phyloP scores from a whole-genome alignment of 441 rosid species.

The Omphalea diandra region DNA sequence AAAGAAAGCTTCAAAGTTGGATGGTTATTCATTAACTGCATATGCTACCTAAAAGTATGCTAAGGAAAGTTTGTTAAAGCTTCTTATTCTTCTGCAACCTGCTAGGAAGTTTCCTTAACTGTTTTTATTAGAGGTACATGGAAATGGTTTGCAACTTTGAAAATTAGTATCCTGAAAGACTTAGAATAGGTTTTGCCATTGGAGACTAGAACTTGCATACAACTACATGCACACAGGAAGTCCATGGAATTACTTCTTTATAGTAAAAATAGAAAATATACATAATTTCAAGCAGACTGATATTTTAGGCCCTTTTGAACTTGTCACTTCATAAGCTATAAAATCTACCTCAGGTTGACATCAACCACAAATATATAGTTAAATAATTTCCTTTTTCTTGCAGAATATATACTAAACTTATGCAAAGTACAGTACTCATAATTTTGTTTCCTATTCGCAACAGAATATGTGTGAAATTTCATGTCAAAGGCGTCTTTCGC shows the following conservation, averaged over 20 bases:
- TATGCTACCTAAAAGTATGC: background rate
- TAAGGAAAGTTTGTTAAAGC: constrained; percentile 3
- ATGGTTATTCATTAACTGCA: background rate
- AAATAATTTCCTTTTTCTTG: background rate
- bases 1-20: background rate
- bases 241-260: background rate
- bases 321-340: background rate
- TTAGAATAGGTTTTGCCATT: background rate
- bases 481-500: background rate
- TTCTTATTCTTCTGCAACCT: background rate
- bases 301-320: background rate
- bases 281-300: background rate
- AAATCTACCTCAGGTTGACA: background rate
- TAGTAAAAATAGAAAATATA: no score
- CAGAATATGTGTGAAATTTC: background rate
- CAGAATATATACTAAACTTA: background rate
- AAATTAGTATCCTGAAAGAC: constrained; percentile 9
- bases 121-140: constrained; percentile 30
- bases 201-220: no score
- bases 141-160: constrained; percentile 12
- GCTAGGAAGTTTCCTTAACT: constrained; percentile 41
- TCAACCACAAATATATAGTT: background rate
- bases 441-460: background rate
- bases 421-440: background rate
- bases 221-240: no score